Conservation (phyloP, 192 early-diverging fungal species). For the Pilobolus umbonatus region DNA sequence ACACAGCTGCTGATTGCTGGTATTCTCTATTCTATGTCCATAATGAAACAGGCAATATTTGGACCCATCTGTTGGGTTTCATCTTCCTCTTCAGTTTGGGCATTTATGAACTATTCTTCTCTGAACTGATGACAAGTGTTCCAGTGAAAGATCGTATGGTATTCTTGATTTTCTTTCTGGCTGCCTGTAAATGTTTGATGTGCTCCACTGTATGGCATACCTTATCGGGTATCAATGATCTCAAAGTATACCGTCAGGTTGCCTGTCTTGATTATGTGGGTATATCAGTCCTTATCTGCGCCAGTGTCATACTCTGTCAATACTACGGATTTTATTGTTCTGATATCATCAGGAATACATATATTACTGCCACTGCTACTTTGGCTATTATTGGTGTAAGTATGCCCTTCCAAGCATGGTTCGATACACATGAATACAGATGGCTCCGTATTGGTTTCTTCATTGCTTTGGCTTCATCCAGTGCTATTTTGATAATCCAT, state of each 20-base stretch:
- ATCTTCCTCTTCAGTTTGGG: conserved; percentile 53
- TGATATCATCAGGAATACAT: conserved; percentile 36
- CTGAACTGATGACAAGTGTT: conserved; percentile 4
- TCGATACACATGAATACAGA: conserved; percentile 36
- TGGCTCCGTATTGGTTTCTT: conserved; percentile 53
- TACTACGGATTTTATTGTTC: conserved; percentile 62
- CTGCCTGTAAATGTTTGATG: conserved; percentile 55
- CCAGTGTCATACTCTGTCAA: conserved; percentile 48
- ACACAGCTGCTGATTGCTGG: conserved; percentile 50
- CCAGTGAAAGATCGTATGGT: conserved; percentile 43
- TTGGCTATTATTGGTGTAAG: conserved; percentile 46
- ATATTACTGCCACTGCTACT: conserved; percentile 42
- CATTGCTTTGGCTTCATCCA: conserved; percentile 44
- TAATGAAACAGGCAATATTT: conserved; percentile 69
- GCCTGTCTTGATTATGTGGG: conserved; percentile 60
- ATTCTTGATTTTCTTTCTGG: conserved; percentile 52
- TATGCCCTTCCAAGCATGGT: conserved; percentile 48
- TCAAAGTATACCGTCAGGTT: conserved; percentile 41
- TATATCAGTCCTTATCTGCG: conserved; percentile 55
- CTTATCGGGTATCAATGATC: conserved; percentile 47
- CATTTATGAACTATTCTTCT: conserved; percentile 44
- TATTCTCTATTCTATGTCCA: conserved; percentile 59
- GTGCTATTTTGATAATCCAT: conserved; percentile 47
- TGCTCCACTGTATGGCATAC: conserved; percentile 59
- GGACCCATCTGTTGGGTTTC: conserved; percentile 59